Conservation (phyloP, 208 protist species). For the Herpetomonas tarakana region DNA sequence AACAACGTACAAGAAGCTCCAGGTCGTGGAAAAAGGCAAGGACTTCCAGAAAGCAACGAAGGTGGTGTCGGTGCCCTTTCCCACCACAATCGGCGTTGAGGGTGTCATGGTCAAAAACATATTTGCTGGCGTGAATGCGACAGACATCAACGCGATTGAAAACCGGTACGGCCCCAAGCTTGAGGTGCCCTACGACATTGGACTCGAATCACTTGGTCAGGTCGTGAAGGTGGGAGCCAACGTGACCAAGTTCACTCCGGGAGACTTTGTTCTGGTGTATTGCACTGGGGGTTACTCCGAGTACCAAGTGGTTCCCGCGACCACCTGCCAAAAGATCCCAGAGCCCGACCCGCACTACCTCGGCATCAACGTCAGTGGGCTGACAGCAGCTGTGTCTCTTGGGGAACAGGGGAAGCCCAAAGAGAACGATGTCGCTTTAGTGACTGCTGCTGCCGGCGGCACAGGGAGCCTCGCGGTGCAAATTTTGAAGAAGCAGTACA, state of each 20-base stretch:
- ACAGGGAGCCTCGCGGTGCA: constrained; percentile 60
- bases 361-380: constrained; percentile 25
- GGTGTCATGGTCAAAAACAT: constrained; percentile 23
- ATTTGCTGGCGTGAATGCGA: constrained; percentile 37
- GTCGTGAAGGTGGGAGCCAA: constrained; percentile 17
- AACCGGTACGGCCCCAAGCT: constrained; percentile 24
- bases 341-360: constrained; percentile 21
- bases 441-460: constrained; percentile 58
- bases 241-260: constrained; percentile 18
- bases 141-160: constrained; percentile 29
- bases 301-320: constrained; percentile 24
- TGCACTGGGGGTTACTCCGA: constrained; percentile 28
- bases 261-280: constrained; percentile 24
- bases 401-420: constrained; percentile 25
- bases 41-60: constrained; percentile 27
- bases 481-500: constrained; percentile 48
- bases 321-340: constrained; percentile 15
- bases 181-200: constrained; percentile 21
- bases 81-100: constrained; percentile 19
- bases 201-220: constrained; percentile 28
- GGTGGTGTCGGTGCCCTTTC: constrained; percentile 20
- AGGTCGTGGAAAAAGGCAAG: constrained; percentile 23
- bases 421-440: constrained; percentile 40
- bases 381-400: constrained; percentile 33
- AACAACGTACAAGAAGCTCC: constrained; percentile 18